These are phyloP conservation scores for Liriodendron chinense DNA, from an alignment of 164 flowering plant genomes.

Conservation along the genomic window DNA sequence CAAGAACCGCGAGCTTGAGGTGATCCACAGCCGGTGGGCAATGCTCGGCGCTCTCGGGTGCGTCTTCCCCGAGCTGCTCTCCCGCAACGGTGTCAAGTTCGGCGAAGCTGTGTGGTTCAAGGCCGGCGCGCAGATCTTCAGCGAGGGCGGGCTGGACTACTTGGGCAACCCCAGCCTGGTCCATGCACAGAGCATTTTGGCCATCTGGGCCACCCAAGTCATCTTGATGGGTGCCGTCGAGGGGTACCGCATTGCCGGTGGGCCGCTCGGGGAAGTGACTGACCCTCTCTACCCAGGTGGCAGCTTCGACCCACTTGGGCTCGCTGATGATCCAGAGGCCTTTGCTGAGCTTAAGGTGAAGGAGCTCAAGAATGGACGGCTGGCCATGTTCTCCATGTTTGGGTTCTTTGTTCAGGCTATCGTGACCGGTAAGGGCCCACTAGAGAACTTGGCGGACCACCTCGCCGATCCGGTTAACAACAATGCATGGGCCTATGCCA, in stretches of 20 bases:
- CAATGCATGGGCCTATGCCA: slow-evolving; percentile 20
- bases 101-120: slow-evolving; percentile 24
- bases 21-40: slow-evolving; percentile 18
- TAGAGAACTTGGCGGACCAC: slow-evolving; percentile 23
- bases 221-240: slow-evolving; percentile 20
- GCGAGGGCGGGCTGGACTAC: slow-evolving; percentile 18
- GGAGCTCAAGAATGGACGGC: slow-evolving; percentile 20
- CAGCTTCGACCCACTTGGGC: slow-evolving; percentile 19
- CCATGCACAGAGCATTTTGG: no score
- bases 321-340: slow-evolving; percentile 18
- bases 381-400: slow-evolving; percentile 21
- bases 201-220: slow-evolving; percentile 16
- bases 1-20: slow-evolving; percentile 19
- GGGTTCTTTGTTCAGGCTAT: slow-evolving; percentile 21
- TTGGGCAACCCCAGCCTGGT: no score
- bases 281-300: slow-evolving; percentile 22
- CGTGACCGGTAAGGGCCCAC: slow-evolving; percentile 15
- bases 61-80: slow-evolving; percentile 20
- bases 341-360: slow-evolving; percentile 19
- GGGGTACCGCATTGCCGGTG: slow-evolving; percentile 19
- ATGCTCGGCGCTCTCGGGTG: slow-evolving; percentile 19
- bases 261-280: slow-evolving; percentile 17
- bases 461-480: slow-evolving; percentile 16
- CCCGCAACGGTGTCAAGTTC: slow-evolving; percentile 21
- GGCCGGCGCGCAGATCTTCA: slow-evolving; percentile 20